Percentiles rank a stretch among this genome's conserved stretches.
phyloP scores from a whole-genome alignment of 257 asterid genomes.

The Ocimum tenuiflorum region DNA sequence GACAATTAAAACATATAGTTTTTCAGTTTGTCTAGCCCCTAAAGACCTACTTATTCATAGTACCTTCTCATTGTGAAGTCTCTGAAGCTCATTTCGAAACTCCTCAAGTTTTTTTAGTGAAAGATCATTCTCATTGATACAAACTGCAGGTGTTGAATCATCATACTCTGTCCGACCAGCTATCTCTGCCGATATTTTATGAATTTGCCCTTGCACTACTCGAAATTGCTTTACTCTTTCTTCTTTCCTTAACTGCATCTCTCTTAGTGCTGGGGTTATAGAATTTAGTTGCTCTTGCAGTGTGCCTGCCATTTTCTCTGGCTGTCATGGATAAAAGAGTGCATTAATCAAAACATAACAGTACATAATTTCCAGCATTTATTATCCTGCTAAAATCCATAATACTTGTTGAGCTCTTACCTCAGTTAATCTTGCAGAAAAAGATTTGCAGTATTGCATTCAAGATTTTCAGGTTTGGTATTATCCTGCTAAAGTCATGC shows the following conservation, averaged over 20 bases:
- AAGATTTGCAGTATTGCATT: not conserved
- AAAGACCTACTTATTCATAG: not conserved
- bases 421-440: not conserved
- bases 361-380: slow-evolving; percentile 1
- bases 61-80: slow-evolving; percentile 88
- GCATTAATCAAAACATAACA: slow-evolving; percentile 13
- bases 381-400: slow-evolving; percentile 3
- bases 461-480: not conserved
- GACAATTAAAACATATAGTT: not conserved
- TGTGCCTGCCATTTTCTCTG: slow-evolving; percentile 88
- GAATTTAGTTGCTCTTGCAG: slow-evolving; percentile 76
- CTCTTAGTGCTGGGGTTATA: slow-evolving; percentile 73
- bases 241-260: slow-evolving; percentile 79
- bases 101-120: slow-evolving; percentile 80
- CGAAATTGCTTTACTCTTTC: slow-evolving; percentile 80
- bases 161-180: slow-evolving; percentile 71
- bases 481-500: too few relatives aligned
- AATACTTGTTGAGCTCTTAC: not conserved
- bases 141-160: slow-evolving; percentile 49
- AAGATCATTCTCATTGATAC: slow-evolving; percentile 66
- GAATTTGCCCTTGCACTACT: slow-evolving; percentile 68
- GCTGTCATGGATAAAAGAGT: slow-evolving; percentile 42
- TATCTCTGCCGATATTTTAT: slow-evolving; percentile 75
- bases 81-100: slow-evolving; percentile 78
- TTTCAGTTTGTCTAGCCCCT: not conserved